A percentile compares a stretch with the other conserved stretches of the same genome.
These are phyloP conservation scores for Xylaria sp. DNA, from an alignment of 495 filamentous ascomycete species.

Conservation along the genomic window DNA sequence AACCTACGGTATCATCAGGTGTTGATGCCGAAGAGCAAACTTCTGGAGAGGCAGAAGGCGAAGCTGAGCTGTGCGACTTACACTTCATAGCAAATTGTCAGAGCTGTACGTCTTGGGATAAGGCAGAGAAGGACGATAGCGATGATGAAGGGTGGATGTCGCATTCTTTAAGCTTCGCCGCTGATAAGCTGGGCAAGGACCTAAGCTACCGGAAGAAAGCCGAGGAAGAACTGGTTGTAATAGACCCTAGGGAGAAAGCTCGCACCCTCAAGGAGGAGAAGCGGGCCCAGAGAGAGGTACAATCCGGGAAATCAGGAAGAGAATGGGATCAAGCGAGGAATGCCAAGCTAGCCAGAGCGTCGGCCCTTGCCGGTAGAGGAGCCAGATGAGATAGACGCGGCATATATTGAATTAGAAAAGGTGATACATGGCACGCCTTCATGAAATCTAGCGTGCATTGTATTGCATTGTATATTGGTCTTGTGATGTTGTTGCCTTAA, in stretches of 20 bases:
- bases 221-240: slow-evolving; percentile 88
- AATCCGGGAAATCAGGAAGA: slow-evolving; percentile 56
- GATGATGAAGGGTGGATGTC: slow-evolving; percentile 71
- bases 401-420: background rate
- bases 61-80: slow-evolving; percentile 79
- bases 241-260: slow-evolving; percentile 89
- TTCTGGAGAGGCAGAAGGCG: slow-evolving; percentile 62
- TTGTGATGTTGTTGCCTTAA: background rate
- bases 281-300: slow-evolving; percentile 57
- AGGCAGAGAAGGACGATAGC: slow-evolving; percentile 62
- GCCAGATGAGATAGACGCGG: slow-evolving; percentile 39
- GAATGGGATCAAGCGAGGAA: slow-evolving; percentile 63
- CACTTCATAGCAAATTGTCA: slow-evolving; percentile 95
- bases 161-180: slow-evolving; percentile 83
- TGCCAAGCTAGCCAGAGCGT: slow-evolving; percentile 49
- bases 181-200: slow-evolving; percentile 91
- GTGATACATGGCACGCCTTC: background rate
- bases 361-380: slow-evolving; percentile 53
- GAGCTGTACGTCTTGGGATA: slow-evolving; percentile 84
- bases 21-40: slow-evolving; percentile 44
- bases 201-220: slow-evolving; percentile 87
- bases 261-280: slow-evolving; percentile 72
- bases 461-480: no score
- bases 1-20: slow-evolving; percentile 34
- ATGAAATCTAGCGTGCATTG: background rate